Conservation (phyloP, 139 green algal species). For the Coelastrella sp. region DNA sequence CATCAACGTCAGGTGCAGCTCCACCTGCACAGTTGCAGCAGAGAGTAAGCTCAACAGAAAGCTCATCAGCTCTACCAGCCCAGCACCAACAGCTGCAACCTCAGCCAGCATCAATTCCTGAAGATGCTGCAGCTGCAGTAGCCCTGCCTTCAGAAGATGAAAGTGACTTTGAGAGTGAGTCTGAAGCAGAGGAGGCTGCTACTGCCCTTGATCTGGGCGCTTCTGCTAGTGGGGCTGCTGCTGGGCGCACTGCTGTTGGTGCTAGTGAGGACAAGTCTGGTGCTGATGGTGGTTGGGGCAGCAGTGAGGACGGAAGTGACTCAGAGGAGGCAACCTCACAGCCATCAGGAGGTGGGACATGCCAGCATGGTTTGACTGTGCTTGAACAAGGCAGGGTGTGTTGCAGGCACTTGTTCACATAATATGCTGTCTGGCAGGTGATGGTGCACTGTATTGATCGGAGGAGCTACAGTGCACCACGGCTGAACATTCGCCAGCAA, state of each 20-base stretch:
- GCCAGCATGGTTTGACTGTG: background rate
- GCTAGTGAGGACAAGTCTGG: background rate
- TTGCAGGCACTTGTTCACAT: too few species aligned
- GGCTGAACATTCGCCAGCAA: too few species aligned
- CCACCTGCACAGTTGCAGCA: slow-evolving; percentile 26
- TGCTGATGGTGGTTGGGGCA: slow-evolving; percentile 31
- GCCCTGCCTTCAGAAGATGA: slow-evolving; percentile 36
- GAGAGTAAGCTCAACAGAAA: background rate
- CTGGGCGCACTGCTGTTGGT: background rate
- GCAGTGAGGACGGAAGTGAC: slow-evolving; percentile 8
- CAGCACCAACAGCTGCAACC: background rate
- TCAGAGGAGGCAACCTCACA: slow-evolving; percentile 13
- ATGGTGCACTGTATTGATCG: too few species aligned
- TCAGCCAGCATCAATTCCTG: background rate
- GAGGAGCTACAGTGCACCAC: too few species aligned
- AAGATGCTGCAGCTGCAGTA: slow-evolving; percentile 38
- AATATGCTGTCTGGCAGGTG: too few species aligned
- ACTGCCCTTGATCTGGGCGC: background rate
- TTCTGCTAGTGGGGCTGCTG: background rate
- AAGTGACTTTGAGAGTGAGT: slow-evolving; percentile 20
- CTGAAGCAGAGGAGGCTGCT: background rate
- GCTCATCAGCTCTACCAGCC: background rate
- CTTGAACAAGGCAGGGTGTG: too few species aligned
- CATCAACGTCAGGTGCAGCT: background rate
- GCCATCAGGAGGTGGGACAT: background rate